Evolutionary conservation across 306 rosid genomes (phyloP).

Genomic region (Spatholobus suberectus): DNA sequence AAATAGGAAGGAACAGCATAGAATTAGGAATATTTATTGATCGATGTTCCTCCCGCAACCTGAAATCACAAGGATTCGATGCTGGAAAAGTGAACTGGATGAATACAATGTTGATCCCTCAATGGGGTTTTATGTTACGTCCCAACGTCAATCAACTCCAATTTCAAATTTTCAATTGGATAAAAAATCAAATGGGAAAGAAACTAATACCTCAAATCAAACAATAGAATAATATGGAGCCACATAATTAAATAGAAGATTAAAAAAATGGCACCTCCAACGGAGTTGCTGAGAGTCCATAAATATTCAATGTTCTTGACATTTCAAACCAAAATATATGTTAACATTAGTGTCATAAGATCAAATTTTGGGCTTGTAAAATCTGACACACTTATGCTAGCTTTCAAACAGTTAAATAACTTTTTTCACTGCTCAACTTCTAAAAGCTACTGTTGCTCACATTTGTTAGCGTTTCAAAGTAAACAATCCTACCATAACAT

Average conservation of each 20-base stretch:
- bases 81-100: neutral
- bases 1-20: neutral
- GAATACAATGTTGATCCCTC: neutral
- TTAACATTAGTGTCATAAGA: neutral
- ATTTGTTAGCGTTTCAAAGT: neutral
- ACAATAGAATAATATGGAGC: neutral
- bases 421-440: neutral
- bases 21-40: neutral
- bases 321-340: neutral
- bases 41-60: neutral
- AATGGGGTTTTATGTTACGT: neutral
- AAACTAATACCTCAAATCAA: neutral
- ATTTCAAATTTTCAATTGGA: conserved; percentile 6
- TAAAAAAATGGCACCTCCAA: neutral
- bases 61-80: neutral
- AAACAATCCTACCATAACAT: conserved; percentile 6
- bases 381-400: neutral
- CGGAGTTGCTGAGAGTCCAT: neutral
- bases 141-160: conserved; percentile 3
- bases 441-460: neutral
- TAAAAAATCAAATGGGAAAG: conserved; percentile 13
- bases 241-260: neutral
- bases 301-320: neutral
- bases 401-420: neutral
- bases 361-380: neutral